Conservation (phyloP, 495 filamentous ascomycete species). For the Daldinia concentrica region DNA sequence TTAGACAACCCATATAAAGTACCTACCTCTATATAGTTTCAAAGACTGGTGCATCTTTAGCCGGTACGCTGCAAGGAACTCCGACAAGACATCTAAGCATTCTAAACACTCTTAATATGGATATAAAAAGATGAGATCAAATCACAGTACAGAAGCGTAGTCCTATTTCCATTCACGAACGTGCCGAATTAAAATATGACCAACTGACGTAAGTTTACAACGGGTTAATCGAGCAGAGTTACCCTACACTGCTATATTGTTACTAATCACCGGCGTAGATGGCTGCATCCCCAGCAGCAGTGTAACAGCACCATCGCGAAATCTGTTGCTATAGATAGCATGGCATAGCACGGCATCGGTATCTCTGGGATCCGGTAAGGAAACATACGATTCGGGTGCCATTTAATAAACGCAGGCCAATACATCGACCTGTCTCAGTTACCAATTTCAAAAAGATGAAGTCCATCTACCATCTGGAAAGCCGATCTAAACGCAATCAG, state of each 20-base stretch:
- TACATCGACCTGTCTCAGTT: not conserved
- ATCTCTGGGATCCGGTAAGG: not conserved
- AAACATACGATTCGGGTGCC: not conserved
- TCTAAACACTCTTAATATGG: too few relatives aligned
- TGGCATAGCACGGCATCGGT: not conserved
- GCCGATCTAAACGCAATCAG: constrained; percentile 1
- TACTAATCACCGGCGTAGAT: not conserved
- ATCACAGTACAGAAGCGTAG: not conserved
- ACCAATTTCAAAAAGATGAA: not conserved
- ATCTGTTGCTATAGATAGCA: not conserved
- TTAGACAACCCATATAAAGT: too few relatives aligned
- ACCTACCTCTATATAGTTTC: too few relatives aligned
- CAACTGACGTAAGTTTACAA: not conserved
- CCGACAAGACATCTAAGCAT: too few relatives aligned
- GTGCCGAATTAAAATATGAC: not conserved
- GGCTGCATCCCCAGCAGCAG: not conserved
- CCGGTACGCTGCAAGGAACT: too few relatives aligned
- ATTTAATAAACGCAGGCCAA: not conserved
- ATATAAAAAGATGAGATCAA: not conserved
- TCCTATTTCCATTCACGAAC: not conserved
- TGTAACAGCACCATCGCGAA: not conserved
- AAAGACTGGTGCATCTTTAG: too few relatives aligned
- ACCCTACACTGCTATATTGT: not conserved
- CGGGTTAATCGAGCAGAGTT: not conserved
- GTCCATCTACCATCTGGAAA: not conserved